phyloP scores from a whole-genome alignment of 495 filamentous ascomycete genomes.

The Aspergillus leporis region DNA sequence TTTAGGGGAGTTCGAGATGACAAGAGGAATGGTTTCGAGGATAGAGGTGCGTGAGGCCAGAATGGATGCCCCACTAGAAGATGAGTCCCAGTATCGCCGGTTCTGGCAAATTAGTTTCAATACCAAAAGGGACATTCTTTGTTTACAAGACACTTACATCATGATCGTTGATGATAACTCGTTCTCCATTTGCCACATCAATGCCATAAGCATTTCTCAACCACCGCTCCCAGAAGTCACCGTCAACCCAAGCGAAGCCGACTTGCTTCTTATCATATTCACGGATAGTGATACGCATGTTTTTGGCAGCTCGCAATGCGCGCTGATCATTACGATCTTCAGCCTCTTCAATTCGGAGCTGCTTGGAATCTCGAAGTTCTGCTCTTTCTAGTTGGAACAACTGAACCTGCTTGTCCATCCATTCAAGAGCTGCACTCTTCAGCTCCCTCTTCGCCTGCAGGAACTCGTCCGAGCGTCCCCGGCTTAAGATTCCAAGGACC shows the following conservation, averaged over 20 bases:
- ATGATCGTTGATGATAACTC: conserved; percentile 96
- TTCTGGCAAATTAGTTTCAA: conserved; percentile 57
- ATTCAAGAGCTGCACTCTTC: conserved; percentile 92
- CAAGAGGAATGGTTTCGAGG: conserved; percentile 86
- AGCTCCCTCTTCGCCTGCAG: conserved; percentile 78
- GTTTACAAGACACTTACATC: conserved; percentile 64
- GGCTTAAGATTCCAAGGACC: conserved; percentile 84
- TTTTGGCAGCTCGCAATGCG: conserved; percentile 84
- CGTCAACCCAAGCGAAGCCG: conserved; percentile 97
- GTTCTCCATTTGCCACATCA: conserved; percentile 78
- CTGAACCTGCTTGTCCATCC: conserved; percentile 94
- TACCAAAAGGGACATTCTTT: neutral
- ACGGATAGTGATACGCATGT: conserved; percentile 85
- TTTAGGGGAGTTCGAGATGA: conserved; percentile 70
- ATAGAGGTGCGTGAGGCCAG: conserved; percentile 91
- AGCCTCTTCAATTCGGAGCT: conserved; percentile 92
- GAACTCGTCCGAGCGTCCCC: conserved; percentile 79
- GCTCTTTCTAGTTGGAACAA: conserved; percentile 88
- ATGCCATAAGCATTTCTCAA: conserved; percentile 91
- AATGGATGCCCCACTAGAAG: conserved; percentile 82
- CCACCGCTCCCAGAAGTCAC: conserved; percentile 97
- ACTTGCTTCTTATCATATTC: conserved; percentile 85
- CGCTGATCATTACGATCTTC: conserved; percentile 91
- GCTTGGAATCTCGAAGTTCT: conserved; percentile 90
- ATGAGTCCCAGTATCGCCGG: conserved; percentile 92